A percentile compares a stretch with the other conserved stretches of the same genome.
phyloP scores from a whole-genome alignment of 306 rosid genomes.

The Ormosia semicastrata region DNA sequence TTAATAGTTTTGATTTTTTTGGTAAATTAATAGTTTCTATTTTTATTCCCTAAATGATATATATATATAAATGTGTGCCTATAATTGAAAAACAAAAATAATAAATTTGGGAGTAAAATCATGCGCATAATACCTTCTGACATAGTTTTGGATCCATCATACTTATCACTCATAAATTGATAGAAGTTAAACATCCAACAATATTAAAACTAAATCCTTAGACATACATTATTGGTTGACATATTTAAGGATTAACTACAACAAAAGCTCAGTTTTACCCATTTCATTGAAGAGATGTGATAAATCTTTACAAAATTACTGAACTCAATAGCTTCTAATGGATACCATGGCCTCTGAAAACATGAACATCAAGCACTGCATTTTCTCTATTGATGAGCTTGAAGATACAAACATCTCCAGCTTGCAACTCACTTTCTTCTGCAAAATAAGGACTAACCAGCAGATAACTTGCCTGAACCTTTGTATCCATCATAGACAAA shows the following conservation, averaged over 20 bases:
- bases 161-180: too few relatives aligned
- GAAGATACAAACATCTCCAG: slow-evolving; percentile 2
- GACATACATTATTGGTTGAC: neutral
- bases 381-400: neutral
- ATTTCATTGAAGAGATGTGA: neutral
- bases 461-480: neutral
- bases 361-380: neutral
- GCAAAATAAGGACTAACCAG: neutral
- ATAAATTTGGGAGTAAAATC: too few relatives aligned
- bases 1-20: too few relatives aligned
- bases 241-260: neutral
- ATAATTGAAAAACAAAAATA: too few relatives aligned
- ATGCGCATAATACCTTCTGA: too few relatives aligned
- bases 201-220: too few relatives aligned
- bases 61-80: too few relatives aligned
- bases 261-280: neutral
- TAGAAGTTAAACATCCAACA: too few relatives aligned
- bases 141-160: too few relatives aligned
- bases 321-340: neutral
- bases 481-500: neutral
- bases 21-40: too few relatives aligned
- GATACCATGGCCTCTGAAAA: neutral
- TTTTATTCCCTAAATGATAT: too few relatives aligned
- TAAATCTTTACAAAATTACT: too few relatives aligned
- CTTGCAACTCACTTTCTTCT: neutral